A percentile compares a stretch with the other conserved stretches of the same genome.
phyloP scores from a whole-genome alignment of 805 yeast species.

The Metschnikowia santaceciliae region DNA sequence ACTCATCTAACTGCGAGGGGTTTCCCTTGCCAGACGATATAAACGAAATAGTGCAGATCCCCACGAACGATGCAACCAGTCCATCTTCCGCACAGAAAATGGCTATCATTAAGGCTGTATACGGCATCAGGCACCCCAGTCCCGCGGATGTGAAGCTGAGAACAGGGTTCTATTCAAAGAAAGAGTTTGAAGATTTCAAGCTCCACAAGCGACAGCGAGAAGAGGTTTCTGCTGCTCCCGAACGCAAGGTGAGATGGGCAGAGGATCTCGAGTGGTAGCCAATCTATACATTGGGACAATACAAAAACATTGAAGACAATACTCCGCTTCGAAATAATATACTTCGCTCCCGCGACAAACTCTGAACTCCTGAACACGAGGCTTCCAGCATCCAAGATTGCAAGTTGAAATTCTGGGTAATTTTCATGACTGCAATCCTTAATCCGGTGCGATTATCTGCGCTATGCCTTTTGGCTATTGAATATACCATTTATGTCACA shows the following conservation, averaged over 20 bases:
- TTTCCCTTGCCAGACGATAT: constrained; percentile 57
- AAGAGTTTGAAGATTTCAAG: constrained; percentile 24
- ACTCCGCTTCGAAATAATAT: background rate
- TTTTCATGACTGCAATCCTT: background rate
- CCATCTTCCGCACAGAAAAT: constrained; percentile 22
- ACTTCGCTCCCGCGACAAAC: background rate
- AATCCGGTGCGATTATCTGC: background rate
- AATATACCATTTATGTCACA: no score
- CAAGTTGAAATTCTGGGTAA: no score
- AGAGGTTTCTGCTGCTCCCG: constrained; percentile 16
- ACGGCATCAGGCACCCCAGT: background rate
- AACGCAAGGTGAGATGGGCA: constrained; percentile 30
- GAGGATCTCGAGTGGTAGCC: constrained; percentile 33
- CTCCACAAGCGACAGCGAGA: constrained; percentile 13
- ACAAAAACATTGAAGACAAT: background rate
- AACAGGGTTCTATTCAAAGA: constrained; percentile 28
- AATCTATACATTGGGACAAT: background rate
- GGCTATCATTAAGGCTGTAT: constrained; percentile 40
- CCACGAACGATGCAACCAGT: constrained; percentile 32
- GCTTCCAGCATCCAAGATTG: no score
- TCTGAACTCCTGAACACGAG: background rate
- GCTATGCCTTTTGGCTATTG: no score
- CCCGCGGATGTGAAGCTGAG: background rate
- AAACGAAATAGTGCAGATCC: constrained; percentile 58
- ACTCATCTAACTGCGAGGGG: constrained; percentile 58